phyloP scores from a whole-genome alignment of 2,329 filamentous ascomycete species.

The Botryotinia narcissicola region DNA sequence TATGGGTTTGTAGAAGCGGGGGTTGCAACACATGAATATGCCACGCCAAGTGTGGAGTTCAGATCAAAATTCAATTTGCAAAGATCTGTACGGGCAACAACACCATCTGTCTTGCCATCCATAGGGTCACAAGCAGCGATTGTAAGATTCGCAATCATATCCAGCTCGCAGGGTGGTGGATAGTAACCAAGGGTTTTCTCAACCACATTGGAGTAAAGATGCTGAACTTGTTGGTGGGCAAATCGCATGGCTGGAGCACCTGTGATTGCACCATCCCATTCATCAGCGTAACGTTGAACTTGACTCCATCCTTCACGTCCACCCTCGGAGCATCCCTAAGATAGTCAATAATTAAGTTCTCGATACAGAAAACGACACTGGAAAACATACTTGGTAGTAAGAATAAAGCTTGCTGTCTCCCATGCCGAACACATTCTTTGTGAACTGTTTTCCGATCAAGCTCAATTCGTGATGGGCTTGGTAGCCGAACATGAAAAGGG shows the following conservation, averaged over 20 bases:
- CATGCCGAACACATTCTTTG: slow-evolving; percentile 43
- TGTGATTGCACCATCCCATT: slow-evolving; percentile 46
- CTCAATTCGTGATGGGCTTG: slow-evolving; percentile 41
- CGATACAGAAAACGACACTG: no score
- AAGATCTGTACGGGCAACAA: slow-evolving; percentile 49
- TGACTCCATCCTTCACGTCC: slow-evolving; percentile 50
- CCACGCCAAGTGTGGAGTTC: slow-evolving; percentile 44
- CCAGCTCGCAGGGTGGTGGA: slow-evolving; percentile 46
- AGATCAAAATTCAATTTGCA: slow-evolving; percentile 49
- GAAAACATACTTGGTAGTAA: slow-evolving; percentile 36
- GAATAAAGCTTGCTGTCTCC: slow-evolving; percentile 25
- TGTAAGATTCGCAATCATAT: slow-evolving; percentile 52
- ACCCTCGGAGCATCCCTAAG: slow-evolving; percentile 45
- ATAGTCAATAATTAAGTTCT: not conserved
- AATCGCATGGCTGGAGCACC: slow-evolving; percentile 50
- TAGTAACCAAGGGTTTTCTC: slow-evolving; percentile 45
- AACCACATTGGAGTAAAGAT: slow-evolving; percentile 42
- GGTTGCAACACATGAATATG: slow-evolving; percentile 45
- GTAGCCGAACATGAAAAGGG: slow-evolving; percentile 43
- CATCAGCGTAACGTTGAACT: slow-evolving; percentile 42
- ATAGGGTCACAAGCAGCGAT: slow-evolving; percentile 54
- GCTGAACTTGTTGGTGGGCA: slow-evolving; percentile 46
- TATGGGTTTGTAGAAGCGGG: not conserved
- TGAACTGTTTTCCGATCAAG: slow-evolving; percentile 45
- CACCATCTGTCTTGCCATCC: slow-evolving; percentile 55